Evolutionary conservation across 2,329 filamentous ascomycete genomes (phyloP), one percentile per base, ranked within the genome.

Genomic region (Phaeophleospora eucalypticola): DNA sequence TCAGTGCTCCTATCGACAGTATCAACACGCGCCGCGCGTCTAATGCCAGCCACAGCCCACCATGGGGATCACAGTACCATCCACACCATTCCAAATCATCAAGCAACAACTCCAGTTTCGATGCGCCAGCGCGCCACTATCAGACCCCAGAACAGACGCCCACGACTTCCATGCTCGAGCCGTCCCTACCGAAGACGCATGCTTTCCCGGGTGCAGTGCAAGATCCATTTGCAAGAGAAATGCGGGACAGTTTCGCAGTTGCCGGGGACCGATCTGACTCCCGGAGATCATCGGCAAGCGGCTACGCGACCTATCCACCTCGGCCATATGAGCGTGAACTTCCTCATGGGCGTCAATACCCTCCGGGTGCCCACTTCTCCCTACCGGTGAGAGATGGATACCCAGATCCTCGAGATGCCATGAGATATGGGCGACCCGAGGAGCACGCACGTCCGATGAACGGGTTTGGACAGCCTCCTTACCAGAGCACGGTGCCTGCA

Each of bases 141-240:
- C 53, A 50, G 38, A 54, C 51, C 17, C 53, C 56, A 45, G 56
- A 54, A 36, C 56, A 49, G 29, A 56, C 56, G 14, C 53, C 56
- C 15, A 52, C 52, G 12, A 48, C 52, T 33, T 38, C 48, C 3
- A 47, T 49, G 20, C 49, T 51, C 16, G 54, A 57, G 15, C 51
- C 54, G n/a, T 49, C 49, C 4, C 51, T 50, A 35, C 51, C 55
- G 4, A 44, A 51, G 36, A 41, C 44, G 33, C 49, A 41, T 41
- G 37, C 47, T 8, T 51, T 50, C 27, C 29, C 46, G 6, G 46
- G 48, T 24, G 19, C 50, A 9, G 48, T 46, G 24, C 46, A 53
- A 29, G 55, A 58, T 43, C 51, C 53, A 8, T 56, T 56, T 38
- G 48, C 53, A 17, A 37, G 53, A 36, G 49, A 58, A 29, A 52